phyloP scores from a whole-genome alignment of 441 rosid species.

The Erodium texanum region DNA sequence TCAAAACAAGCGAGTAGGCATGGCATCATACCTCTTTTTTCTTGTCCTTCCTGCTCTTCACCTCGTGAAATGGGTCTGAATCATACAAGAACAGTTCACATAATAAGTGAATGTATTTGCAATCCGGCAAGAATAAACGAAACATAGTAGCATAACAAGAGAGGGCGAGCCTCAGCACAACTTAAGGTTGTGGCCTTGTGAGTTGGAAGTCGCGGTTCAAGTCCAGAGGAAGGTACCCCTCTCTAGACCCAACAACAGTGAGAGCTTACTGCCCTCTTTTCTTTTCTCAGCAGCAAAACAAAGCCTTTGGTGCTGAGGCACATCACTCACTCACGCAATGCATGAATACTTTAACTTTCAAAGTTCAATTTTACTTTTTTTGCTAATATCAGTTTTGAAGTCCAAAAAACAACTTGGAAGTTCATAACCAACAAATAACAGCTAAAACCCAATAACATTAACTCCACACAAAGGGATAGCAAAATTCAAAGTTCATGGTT shows the following conservation, averaged over 20 bases:
- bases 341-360: background rate
- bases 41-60: slow-evolving; percentile 66
- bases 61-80: slow-evolving; percentile 81
- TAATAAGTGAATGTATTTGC: slow-evolving; percentile 8
- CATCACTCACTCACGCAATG: background rate
- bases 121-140: background rate
- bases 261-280: background rate
- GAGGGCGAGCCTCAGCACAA: background rate
- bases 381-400: background rate
- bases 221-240: background rate
- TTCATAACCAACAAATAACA: slow-evolving; percentile 10
- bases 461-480: background rate
- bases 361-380: too few relatives aligned
- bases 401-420: background rate
- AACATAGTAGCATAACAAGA: background rate
- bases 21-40: slow-evolving; percentile 66
- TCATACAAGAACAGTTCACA: slow-evolving; percentile 18
- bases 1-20: background rate
- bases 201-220: background rate
- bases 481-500: background rate
- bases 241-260: background rate
- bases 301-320: too few relatives aligned
- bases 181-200: background rate
- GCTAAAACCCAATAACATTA: slow-evolving; percentile 6
- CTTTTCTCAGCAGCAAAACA: too few relatives aligned